Evolutionary conservation across 345 rosid species (phyloP).

Genomic region (Moricandia arvensis): DNA sequence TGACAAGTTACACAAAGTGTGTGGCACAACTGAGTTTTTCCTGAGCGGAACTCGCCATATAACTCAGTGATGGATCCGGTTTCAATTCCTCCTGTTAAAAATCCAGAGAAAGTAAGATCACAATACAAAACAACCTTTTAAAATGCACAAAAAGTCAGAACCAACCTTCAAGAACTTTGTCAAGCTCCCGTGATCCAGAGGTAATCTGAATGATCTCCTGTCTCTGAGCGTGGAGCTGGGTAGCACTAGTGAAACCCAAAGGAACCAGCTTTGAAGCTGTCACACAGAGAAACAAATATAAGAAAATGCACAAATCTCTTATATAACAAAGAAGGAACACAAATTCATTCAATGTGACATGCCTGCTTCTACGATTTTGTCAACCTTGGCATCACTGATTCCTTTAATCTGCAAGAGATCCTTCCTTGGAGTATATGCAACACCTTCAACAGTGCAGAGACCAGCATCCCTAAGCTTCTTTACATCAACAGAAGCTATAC

Average conservation of each 20-base stretch:
- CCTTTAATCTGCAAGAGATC: slow-evolving; percentile 97
- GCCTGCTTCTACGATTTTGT: slow-evolving; percentile 96
- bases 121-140: background rate
- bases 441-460: slow-evolving; percentile 89
- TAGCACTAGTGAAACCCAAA: slow-evolving; percentile 91
- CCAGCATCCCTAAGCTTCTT: slow-evolving; percentile 97
- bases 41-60: slow-evolving; percentile 96
- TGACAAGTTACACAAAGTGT: slow-evolving; percentile 97
- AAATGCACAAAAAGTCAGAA: background rate
- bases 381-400: slow-evolving; percentile 96
- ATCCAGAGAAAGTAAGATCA: slow-evolving; percentile 15
- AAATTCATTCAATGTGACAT: slow-evolving; percentile 10
- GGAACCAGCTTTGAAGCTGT: slow-evolving; percentile 94
- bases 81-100: slow-evolving; percentile 81
- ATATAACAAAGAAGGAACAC: background rate
- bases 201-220: slow-evolving; percentile 96
- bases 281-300: slow-evolving; percentile 12
- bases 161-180: slow-evolving; percentile 88
- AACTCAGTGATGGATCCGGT: slow-evolving; percentile 96
- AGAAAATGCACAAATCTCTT: background rate
- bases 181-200: slow-evolving; percentile 93
- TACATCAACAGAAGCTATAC: slow-evolving; percentile 81
- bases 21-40: slow-evolving; percentile 97
- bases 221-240: slow-evolving; percentile 87
- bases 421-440: slow-evolving; percentile 87